A percentile compares a stretch with the other conserved stretches of the same genome.
phyloP scores from a whole-genome alignment of 495 filamentous ascomycete genomes.

The Hyaloscypha bicolor region DNA sequence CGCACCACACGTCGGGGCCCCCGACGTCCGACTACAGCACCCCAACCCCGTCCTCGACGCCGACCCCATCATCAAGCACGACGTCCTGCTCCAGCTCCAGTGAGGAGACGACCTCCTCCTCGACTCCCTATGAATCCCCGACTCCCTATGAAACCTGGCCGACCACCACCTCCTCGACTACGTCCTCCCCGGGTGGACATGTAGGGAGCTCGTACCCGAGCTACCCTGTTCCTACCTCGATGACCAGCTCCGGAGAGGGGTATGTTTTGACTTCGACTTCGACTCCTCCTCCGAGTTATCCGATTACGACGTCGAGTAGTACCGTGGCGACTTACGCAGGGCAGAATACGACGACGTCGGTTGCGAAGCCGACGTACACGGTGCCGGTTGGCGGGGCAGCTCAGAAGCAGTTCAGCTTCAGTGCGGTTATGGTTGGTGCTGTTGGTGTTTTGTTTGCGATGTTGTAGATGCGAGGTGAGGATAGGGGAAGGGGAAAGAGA shows the following conservation, averaged over 20 bases:
- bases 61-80: too few species aligned
- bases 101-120: too few species aligned
- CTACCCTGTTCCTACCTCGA: neutral
- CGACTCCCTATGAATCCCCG: too few species aligned
- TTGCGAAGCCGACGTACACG: neutral
- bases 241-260: neutral
- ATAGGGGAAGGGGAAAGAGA: neutral
- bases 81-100: too few species aligned
- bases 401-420: neutral
- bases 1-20: too few species aligned
- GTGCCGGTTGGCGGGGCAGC: neutral
- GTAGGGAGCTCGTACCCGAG: neutral
- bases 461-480: neutral
- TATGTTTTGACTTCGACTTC: neutral
- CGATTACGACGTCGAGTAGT: neutral
- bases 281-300: neutral
- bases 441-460: neutral
- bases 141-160: neutral
- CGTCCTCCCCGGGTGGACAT: neutral
- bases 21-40: neutral
- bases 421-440: neutral
- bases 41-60: neutral
- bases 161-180: neutral
- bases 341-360: neutral
- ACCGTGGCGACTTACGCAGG: neutral